Evolutionary conservation across 768 basidiomycete genomes (phyloP).

Genomic region (Amanita phalloides): DNA sequence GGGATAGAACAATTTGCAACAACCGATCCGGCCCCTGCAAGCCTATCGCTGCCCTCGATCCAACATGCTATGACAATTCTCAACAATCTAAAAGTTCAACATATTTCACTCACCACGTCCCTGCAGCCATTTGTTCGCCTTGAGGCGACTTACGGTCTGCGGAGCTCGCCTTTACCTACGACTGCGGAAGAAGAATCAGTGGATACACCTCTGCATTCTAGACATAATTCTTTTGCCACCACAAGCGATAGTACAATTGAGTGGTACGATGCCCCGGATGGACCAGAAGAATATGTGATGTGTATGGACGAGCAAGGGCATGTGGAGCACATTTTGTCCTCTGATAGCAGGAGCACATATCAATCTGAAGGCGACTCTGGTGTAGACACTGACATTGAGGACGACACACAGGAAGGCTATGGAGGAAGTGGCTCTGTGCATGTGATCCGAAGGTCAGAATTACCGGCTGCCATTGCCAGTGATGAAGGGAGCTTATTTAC

Average conservation of each 20-base stretch:
- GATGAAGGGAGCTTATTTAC: constrained; percentile 80
- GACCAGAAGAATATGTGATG: constrained; percentile 62
- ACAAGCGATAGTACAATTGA: constrained; percentile 45
- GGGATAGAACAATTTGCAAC: constrained; percentile 8
- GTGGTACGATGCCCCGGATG: constrained; percentile 71
- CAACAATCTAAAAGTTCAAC: constrained; percentile 7
- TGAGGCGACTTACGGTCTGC: constrained; percentile 17
- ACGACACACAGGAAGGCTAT: constrained; percentile 13
- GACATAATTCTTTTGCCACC: constrained; percentile 37
- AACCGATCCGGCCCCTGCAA: not conserved
- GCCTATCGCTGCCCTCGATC: constrained; percentile 10
- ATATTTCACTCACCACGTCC: constrained; percentile 7
- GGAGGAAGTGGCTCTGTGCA: constrained; percentile 11
- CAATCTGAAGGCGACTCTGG: constrained; percentile 35
- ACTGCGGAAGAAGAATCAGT: constrained; percentile 34
- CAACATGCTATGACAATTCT: constrained; percentile 5
- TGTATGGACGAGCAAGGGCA: constrained; percentile 32
- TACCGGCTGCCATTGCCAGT: constrained; percentile 50
- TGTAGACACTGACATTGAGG: constrained; percentile 43
- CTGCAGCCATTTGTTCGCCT: constrained; percentile 21
- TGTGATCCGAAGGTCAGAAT: constrained; percentile 38
- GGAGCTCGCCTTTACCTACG: constrained; percentile 28
- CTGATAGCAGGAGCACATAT: constrained; percentile 28
- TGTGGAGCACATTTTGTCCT: constrained; percentile 20
- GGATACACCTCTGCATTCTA: constrained; percentile 14